Percentiles rank a stretch among this genome's conserved stretches.
These are phyloP conservation scores for Nannochloropsis oceanica DNA, from an alignment of 108 stramenopile genomes.

Conservation along the genomic window DNA sequence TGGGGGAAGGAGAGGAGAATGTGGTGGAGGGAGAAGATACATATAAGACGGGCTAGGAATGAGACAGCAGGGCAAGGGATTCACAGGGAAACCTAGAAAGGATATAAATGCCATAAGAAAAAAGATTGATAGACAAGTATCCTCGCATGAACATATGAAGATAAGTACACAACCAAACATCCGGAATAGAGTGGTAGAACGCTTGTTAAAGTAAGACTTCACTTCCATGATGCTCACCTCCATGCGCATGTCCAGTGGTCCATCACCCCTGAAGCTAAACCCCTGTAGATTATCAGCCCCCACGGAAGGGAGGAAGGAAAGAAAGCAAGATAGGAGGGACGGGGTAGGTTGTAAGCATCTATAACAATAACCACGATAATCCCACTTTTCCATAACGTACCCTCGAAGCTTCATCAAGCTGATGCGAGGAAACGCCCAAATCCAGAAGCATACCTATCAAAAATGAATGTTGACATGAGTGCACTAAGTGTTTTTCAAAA, in stretches of 20 bases:
- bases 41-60: too few relatives aligned
- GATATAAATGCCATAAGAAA: too few relatives aligned
- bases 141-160: too few relatives aligned
- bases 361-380: neutral
- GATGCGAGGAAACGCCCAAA: constrained; percentile 30
- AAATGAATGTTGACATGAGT: neutral
- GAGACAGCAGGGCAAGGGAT: too few relatives aligned
- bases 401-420: constrained; percentile 7
- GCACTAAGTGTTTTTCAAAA: neutral
- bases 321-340: neutral
- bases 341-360: neutral
- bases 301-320: neutral
- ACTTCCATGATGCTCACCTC: neutral
- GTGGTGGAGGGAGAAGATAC: too few relatives aligned
- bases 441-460: constrained; percentile 23
- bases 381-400: neutral
- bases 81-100: too few relatives aligned
- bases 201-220: too few relatives aligned
- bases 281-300: neutral
- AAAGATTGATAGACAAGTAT: too few relatives aligned
- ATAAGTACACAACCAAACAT: too few relatives aligned
- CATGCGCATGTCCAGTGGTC: constrained; percentile 35
- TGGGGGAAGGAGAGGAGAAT: neutral
- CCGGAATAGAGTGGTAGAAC: too few relatives aligned
- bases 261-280: constrained; percentile 28